Percentiles rank a stretch among this genome's conserved stretches.
Evolutionary conservation across 192 early-diverging fungal genomes (phyloP).

Genomic region (Coemansia sp.): DNA sequence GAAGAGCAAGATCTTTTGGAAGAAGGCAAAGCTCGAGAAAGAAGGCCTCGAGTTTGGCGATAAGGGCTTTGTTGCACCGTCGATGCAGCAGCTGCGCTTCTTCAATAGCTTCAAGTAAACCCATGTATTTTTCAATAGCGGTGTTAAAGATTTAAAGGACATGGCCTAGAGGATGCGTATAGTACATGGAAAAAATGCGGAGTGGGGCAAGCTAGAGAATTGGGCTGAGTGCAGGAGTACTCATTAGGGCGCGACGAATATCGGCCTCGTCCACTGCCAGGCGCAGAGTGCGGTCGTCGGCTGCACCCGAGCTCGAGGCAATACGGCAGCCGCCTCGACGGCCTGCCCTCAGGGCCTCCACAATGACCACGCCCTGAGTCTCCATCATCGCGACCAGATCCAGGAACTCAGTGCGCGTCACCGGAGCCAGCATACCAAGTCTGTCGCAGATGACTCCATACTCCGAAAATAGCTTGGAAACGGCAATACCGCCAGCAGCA

Average conservation of each 20-base stretch:
- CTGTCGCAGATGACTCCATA: slow-evolving; percentile 59
- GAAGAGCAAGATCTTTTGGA: slow-evolving; percentile 62
- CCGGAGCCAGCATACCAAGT: slow-evolving; percentile 59
- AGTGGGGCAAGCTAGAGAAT: slow-evolving; percentile 15
- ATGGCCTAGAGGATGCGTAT: not conserved
- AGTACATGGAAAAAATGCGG: not conserved
- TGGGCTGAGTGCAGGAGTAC: slow-evolving; percentile 29
- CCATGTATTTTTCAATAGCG: not conserved
- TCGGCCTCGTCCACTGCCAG: slow-evolving; percentile 48
- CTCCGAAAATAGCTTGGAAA: slow-evolving; percentile 39
- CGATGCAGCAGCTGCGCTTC: slow-evolving; percentile 45
- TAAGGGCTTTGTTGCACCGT: slow-evolving; percentile 44
- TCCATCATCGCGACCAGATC: slow-evolving; percentile 75
- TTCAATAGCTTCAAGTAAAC: slow-evolving; percentile 56
- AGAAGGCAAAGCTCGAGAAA: slow-evolving; percentile 63
- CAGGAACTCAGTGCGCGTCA: slow-evolving; percentile 72
- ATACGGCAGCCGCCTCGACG: slow-evolving; percentile 39
- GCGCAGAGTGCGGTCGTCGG: slow-evolving; percentile 42
- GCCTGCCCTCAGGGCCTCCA: slow-evolving; percentile 28
- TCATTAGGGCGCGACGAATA: slow-evolving; percentile 30
- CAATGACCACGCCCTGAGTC: slow-evolving; percentile 60
- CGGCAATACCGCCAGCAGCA: slow-evolving; percentile 52
- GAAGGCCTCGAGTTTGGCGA: slow-evolving; percentile 66
- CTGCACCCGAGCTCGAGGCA: slow-evolving; percentile 28
- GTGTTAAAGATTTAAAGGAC: not conserved